phyloP scores from a whole-genome alignment of 345 rosid genomes.

The Citrus glauca region DNA sequence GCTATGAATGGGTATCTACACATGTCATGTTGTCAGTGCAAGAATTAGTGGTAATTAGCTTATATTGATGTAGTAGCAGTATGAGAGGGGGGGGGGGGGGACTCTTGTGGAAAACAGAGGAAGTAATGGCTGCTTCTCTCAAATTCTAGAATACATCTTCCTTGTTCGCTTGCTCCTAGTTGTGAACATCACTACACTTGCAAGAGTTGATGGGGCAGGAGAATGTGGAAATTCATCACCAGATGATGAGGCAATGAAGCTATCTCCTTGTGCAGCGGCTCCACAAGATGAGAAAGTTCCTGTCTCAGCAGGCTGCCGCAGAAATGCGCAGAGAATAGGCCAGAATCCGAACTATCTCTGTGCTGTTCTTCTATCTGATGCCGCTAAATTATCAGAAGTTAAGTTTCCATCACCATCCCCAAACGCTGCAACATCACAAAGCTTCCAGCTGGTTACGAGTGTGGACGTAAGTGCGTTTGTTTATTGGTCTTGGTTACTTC shows the following conservation, averaged over 20 bases:
- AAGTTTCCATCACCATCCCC: conserved; percentile 35
- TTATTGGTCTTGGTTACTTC: no score
- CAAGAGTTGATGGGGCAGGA: conserved; percentile 26
- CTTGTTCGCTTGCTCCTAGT: conserved; percentile 24
- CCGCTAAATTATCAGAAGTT: conserved; percentile 35
- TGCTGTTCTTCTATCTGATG: conserved; percentile 34
- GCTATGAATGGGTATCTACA: no score
- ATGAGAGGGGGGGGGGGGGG: accelerated
- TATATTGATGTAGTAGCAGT: no score
- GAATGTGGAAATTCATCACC: conserved; percentile 38
- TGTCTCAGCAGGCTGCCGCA: conserved; percentile 29
- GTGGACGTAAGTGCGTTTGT: conserved; percentile 21
- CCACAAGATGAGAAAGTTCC: conserved; percentile 31
- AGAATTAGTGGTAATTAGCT: no score
- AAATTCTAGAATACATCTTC: conserved; percentile 9
- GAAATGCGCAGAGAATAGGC: conserved; percentile 29
- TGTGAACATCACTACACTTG: conserved; percentile 1
- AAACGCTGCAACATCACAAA: conserved; percentile 39
- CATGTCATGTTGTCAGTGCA: no score
- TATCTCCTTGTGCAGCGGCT: conserved; percentile 31
- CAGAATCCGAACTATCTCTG: conserved; percentile 36
- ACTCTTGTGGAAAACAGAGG: not conserved
- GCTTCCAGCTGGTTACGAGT: conserved; percentile 42
- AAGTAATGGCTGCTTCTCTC: conserved; percentile 20
- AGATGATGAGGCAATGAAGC: conserved; percentile 33